phyloP scores from a whole-genome alignment of 2,329 filamentous ascomycete genomes.

The Fusarium coicis region DNA sequence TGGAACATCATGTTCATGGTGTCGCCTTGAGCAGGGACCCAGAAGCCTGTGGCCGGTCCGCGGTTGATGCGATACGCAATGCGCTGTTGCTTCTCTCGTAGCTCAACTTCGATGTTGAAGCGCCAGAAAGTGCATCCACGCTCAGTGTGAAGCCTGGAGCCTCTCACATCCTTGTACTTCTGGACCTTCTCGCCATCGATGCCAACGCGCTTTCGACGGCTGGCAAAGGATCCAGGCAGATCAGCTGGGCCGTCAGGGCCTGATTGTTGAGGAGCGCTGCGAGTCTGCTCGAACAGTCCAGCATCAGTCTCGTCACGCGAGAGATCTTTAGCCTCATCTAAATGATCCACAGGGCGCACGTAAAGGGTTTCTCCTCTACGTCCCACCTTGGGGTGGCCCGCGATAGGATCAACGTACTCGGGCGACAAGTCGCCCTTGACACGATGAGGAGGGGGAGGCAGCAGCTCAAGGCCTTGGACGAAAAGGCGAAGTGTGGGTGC shows the following conservation, averaged over 20 bases:
- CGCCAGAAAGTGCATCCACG: slow-evolving; percentile 95
- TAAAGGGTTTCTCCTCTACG: slow-evolving; percentile 88
- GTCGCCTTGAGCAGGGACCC: slow-evolving; percentile 86
- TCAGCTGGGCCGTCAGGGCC: slow-evolving; percentile 58
- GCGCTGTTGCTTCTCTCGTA: slow-evolving; percentile 79
- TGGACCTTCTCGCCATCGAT: slow-evolving; percentile 83
- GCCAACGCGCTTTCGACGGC: slow-evolving; percentile 62
- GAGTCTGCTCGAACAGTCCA: slow-evolving; percentile 81
- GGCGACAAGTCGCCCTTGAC: slow-evolving; percentile 74
- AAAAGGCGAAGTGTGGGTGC: slow-evolving; percentile 85
- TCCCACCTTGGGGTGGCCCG: slow-evolving; percentile 86
- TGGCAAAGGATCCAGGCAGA: slow-evolving; percentile 63
- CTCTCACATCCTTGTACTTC: slow-evolving; percentile 85
- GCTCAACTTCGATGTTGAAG: slow-evolving; percentile 94
- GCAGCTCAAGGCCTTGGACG: slow-evolving; percentile 83
- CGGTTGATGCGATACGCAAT: slow-evolving; percentile 96
- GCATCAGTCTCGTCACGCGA: slow-evolving; percentile 82
- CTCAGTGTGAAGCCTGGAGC: slow-evolving; percentile 84
- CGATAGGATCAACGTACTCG: slow-evolving; percentile 89
- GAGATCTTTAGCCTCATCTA: slow-evolving; percentile 81
- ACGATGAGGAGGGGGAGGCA: slow-evolving; percentile 80
- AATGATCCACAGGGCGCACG: slow-evolving; percentile 87
- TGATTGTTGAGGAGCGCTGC: slow-evolving; percentile 61
- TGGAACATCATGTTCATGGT: slow-evolving; percentile 99
- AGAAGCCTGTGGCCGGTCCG: slow-evolving; percentile 89